Evolutionary conservation across 2,329 filamentous ascomycete species (phyloP), one percentile per base, ranked within the genome.

Genomic region (Orbilia oligospora): DNA sequence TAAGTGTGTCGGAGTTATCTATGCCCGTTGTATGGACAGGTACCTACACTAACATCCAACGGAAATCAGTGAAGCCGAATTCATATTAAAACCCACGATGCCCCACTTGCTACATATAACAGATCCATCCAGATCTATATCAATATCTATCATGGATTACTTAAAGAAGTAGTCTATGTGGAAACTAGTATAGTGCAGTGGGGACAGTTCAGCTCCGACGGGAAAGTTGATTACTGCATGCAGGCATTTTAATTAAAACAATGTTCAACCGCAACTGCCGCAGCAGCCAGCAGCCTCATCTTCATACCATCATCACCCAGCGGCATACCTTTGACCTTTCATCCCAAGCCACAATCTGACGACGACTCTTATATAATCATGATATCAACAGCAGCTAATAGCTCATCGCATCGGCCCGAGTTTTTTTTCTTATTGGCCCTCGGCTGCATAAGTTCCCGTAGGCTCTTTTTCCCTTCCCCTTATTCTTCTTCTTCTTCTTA

Each of bases 391-490:
- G 38, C 38, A 14, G 14, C 38, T 14, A 16, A 2, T 14, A 9
- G 38, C 38, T 41, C 33, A 36, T 36, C 33, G 33, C 48, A 53
- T 58, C 53, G 53, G 53, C 53, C 53, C 53, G 53, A 56, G 53
- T 20, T 30, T 30, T 3, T 30, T 6, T 30, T 30, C 27, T 30
- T 30, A 3, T 30, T 30, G 27, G 27, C 6, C 38, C 9, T 61
- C 56, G 56, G 56, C 33, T 58, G 56, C 56, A 41, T 36, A 44
- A 61, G 56, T 61, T 61, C 56, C 56, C 56, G 56, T 58, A 22
- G 30, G 53, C 30, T 14, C 14, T 14, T 33, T 33, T 36, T 16
- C 51, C 12, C 30, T 20, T 14, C 12, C 12, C 12, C 38, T 41
- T 41, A 9, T 38, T 10, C 4, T 9, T 38, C 36, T 20, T 38